Base-by-base conservation (phyloP, 345 rosid species). In the Citropsis articulata region DNA sequence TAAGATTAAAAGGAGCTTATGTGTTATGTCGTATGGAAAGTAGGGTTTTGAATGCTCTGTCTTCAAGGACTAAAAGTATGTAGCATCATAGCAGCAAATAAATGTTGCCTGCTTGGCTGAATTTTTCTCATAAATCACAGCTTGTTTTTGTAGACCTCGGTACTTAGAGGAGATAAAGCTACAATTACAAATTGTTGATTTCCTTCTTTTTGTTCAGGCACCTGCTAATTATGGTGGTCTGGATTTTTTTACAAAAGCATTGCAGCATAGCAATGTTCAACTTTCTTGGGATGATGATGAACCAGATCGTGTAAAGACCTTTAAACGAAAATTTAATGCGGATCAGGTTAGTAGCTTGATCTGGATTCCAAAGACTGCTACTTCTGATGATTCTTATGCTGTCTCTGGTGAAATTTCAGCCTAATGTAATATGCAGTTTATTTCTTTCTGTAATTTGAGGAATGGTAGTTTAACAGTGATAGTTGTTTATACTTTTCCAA, bases 281-380 rank as follows among this genome's bases (percentile, higher is more conserved):
- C 83, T 92, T 65, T 78, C 98, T 53, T 96, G 99, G 99, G 99
- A 94, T 86, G 99, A 92, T 61, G 99, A 96, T 89, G 98, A 94
- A 81, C 98, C 98, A 6, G 89, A 92, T 55, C 97, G 98, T 22
- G 80, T 81, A 13, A 96, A 87, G 86, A 89, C 96, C 62, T 85
- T 96, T 83, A 94, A 87, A 55, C 88, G 87, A 81, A 91, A 88
- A 80, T 89, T 92, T 76, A 91, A 86, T 72, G 87, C 88, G 71
- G 97, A 92, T 56, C 97, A 96, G 97, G 98, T 91, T 72, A 27
- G 72, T 76, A 19, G 71, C 67, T 57, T 66, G 21, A 38, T 68
- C 60, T 69, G 65, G 70, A 25, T 12, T 45, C 21, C 8, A 53
- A 59, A n/a, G 2, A 71, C 69, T 40, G 10, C 57, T 27, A 42